Base-by-base conservation (phyloP, 306 rosid genomes). In the Pyrus communis region DNA sequence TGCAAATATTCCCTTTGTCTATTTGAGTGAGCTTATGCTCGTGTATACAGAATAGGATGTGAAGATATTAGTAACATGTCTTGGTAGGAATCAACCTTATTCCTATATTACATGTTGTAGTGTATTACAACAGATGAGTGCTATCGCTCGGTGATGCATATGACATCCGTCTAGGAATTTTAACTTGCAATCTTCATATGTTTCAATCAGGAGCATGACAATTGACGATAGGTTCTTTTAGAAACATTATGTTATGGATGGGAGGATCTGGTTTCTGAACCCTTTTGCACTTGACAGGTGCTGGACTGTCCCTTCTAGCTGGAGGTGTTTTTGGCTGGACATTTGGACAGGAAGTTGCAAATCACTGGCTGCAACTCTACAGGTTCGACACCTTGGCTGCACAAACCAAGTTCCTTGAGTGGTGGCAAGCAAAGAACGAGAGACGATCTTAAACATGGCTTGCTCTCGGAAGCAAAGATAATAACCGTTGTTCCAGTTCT, bases 341-440 rank as follows among this genome's bases (percentile, higher is more conserved):
- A n/a, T 84, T 87, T 15, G 95, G 95, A 27, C 93, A 91, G 1
- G 97, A 95, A 82, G 54, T 85, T 22, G 96, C 93, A 52, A 86
- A 87, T 79, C 97, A 92, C 75, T 49, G 89, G 23, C 85, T 89
- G 76, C 97, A 92, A 78, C 93, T 95, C 70, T 95, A 95, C 91
- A 89, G 80, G 86, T 59, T 90, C 68, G 98, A 92, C 88, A 86
- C 97, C 74, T 54, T 87, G 76, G 86, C 91, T 31, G 88, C 92
- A 3, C 92, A 89, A 79, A 85, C 79, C 7, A 92, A 89, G 92
- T 95, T 95, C 84, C 76, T 92, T 82, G 91, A 92, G 72, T 95
- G 98, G 97, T 89, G 97, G 93, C 78, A 82, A 75, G 78, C 66
- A 72, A 92, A 89, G 86, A 75, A 57, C n/a, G 86, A 66, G 76